Evolutionary conservation across 306 rosid genomes (phyloP), one percentile per base, ranked within the genome.

Genomic region (Ochetophila trinervis): DNA sequence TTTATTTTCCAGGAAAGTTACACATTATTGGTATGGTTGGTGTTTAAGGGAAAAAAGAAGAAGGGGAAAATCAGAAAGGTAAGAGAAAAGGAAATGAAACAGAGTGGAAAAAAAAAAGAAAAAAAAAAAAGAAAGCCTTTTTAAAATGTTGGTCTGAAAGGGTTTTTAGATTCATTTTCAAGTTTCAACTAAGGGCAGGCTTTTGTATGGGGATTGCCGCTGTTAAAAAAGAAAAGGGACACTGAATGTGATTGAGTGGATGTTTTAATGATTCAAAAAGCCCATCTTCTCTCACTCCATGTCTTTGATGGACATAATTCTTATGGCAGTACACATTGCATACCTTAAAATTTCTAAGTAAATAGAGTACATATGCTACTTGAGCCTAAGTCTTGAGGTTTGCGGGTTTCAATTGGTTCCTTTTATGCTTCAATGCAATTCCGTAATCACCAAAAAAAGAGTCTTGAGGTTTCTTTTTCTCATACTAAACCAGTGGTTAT

Each of bases 171-270:
- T 63, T 54, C 23, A 53, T 18, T 58, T 40, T 70, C 47, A 50
- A 53, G 14, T 58, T 40, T 70, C 47, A 50, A 35, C 49, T 57
- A 13, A 12, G 9, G 60, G 19, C 14, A 30, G 63, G 59, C 50
- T 47, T 65, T 73, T 56, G 71, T 57, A 20, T 56, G 53, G 79
- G 57, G 74, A 65, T 78, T 62, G 72, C 68, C 66, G 35, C 79
- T 77, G 56, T 52, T 35, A 63, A 73, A 44, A 27, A 22, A 65
- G 53, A 70, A 76, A 73, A 65, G 63, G 79, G 70, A 86, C 88
- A 79, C 85, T 71, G 86, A 83, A 83, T 83, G 79, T 70, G 75
- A 77, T 77, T 75, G 79, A 83, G 88, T 79, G 88, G 86, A 62
- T 57, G 67, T 78, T 76, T 69, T 81, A 83, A 80, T 86, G 79